These are phyloP conservation scores for Antarctomyces pellizariae DNA, from an alignment of 495 filamentous ascomycete genomes.

Conservation along the genomic window DNA sequence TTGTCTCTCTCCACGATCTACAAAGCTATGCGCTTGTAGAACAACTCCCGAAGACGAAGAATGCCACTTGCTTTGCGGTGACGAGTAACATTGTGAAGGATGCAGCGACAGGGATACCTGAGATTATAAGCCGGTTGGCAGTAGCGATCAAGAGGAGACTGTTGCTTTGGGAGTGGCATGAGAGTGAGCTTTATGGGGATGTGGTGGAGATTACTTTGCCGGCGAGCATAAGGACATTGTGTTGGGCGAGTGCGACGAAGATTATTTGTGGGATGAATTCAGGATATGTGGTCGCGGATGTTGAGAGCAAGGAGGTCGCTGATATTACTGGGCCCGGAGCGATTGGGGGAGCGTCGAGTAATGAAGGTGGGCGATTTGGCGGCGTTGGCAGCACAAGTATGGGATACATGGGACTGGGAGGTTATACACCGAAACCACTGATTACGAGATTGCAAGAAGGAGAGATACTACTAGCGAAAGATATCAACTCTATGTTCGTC, in stretches of 20 bases:
- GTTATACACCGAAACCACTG: constrained; percentile 73
- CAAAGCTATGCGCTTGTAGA: constrained; percentile 63
- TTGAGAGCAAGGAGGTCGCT: constrained; percentile 40
- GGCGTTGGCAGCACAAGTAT: constrained; percentile 43
- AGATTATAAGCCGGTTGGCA: constrained; percentile 72
- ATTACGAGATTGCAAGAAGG: constrained; percentile 61
- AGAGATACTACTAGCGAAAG: constrained; percentile 74
- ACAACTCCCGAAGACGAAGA: constrained; percentile 57
- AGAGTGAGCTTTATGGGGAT: constrained; percentile 61
- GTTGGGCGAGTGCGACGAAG: constrained; percentile 70
- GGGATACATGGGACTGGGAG: constrained; percentile 87
- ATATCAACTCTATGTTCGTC: constrained; percentile 87
- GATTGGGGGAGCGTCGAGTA: constrained; percentile 39
- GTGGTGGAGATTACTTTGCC: constrained; percentile 54
- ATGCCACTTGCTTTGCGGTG: constrained; percentile 73
- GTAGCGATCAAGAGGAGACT: constrained; percentile 83
- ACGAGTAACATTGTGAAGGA: constrained; percentile 91
- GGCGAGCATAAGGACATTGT: constrained; percentile 60
- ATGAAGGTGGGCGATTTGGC: constrained; percentile 38
- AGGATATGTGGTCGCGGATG: constrained; percentile 72
- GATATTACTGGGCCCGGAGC: constrained; percentile 65
- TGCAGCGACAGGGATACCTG: constrained; percentile 57
- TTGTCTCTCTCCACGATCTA: constrained; percentile 73
- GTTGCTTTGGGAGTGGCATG: constrained; percentile 83
- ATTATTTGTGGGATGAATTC: constrained; percentile 71